Conservation (phyloP, 352 stramenopile species). For the Pythium aphanidermatum region DNA sequence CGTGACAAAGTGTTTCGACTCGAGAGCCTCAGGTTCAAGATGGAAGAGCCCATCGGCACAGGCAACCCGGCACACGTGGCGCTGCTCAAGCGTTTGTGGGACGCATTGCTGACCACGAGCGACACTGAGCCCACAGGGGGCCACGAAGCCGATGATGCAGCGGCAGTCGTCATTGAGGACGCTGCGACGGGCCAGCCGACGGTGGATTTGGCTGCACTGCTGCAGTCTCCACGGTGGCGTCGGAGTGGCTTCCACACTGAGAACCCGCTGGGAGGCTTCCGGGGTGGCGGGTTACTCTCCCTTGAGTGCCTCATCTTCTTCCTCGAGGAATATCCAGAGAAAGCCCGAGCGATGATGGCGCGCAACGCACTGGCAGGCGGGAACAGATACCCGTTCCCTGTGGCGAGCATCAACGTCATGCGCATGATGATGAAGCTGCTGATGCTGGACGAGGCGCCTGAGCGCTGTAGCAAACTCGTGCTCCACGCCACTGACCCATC, state of each 20-base stretch:
- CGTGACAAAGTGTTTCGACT: conserved; percentile 59
- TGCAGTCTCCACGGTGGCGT: conserved; percentile 58
- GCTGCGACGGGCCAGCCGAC: neutral
- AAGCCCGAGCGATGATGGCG: conserved; percentile 67
- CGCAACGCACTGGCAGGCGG: conserved; percentile 64
- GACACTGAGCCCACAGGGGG: conserved; percentile 16
- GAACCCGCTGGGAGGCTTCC: conserved; percentile 69
- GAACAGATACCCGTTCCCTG: conserved; percentile 77
- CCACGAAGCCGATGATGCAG: conserved; percentile 17
- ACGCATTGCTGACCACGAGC: conserved; percentile 30
- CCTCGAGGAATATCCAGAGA: conserved; percentile 72
- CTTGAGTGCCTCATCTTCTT: conserved; percentile 75
- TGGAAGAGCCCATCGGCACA: conserved; percentile 61
- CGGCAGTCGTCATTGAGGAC: conserved; percentile 15
- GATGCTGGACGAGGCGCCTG: conserved; percentile 72
- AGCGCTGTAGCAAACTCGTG: conserved; percentile 67
- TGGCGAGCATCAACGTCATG: conserved; percentile 83
- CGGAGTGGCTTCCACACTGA: conserved; percentile 77
- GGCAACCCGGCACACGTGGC: conserved; percentile 42
- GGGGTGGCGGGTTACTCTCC: conserved; percentile 61
- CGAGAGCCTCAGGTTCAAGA: conserved; percentile 63
- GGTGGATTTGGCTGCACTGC: conserved; percentile 41
- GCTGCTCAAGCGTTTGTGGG: conserved; percentile 69
- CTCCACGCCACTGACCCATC: conserved; percentile 36
- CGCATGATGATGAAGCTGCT: conserved; percentile 79